Conservation (phyloP, 805 yeast genomes). For the Ogataea corticis region DNA sequence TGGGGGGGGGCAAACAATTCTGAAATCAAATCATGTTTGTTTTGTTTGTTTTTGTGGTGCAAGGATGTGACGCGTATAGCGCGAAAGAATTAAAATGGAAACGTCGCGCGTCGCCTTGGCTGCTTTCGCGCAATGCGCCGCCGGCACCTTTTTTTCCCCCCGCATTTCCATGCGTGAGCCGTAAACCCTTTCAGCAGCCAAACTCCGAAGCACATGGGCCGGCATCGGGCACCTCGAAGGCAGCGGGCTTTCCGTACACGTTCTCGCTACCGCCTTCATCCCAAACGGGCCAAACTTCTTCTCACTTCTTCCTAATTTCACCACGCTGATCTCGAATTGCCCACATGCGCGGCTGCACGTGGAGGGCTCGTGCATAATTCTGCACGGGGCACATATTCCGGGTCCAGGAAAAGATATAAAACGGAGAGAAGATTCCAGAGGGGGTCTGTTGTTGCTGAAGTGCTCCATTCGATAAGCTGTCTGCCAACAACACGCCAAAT, state of each 20-base stretch:
- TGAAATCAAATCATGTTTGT: background rate
- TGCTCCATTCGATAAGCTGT: background rate
- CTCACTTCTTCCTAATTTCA: too few species aligned
- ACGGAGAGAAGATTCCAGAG: background rate
- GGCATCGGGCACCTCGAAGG: too few species aligned
- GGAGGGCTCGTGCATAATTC: background rate
- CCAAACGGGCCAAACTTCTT: too few species aligned
- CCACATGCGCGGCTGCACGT: background rate
- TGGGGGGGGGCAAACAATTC: background rate
- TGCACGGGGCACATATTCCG: background rate
- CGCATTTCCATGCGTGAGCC: background rate
- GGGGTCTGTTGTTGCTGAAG: background rate
- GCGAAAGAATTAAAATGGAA: too few species aligned
- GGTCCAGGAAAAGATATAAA: background rate
- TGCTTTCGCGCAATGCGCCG: too few species aligned
- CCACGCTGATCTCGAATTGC: background rate
- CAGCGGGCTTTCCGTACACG: background rate
- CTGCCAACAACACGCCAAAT: background rate
- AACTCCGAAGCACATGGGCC: too few species aligned
- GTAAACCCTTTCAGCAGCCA: too few species aligned
- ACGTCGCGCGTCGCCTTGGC: too few species aligned
- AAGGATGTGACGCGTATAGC: too few species aligned
- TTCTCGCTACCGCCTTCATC: too few species aligned
- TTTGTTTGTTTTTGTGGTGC: background rate
- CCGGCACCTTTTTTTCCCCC: background rate